Base-by-base conservation (phyloP, 2,329 filamentous ascomycete genomes). In the Rachicladosporium sp. region DNA sequence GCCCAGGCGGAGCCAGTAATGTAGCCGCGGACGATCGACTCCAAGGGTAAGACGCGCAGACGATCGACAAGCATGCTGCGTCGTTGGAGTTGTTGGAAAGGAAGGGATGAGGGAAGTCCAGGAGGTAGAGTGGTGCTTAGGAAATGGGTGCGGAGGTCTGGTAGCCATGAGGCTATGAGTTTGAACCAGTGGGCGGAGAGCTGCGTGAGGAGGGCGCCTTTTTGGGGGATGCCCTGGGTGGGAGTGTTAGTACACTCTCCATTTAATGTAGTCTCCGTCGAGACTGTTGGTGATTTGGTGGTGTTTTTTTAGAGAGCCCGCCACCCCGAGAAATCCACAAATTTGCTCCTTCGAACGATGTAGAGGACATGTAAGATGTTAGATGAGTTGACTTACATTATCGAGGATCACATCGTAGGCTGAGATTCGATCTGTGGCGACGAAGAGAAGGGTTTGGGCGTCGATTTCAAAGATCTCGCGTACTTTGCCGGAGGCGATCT, bases 351-450 rank as follows among this genome's bases (percentile, higher is more conserved):
- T 13, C 2, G n/a, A 29, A 31, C 27, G 35, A 37, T 37, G n/a
- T 9, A 37, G 10, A 11, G 37, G 31, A 13, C 21, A 30, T 11
- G 10, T 3, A 2, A 11, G n/a, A 27, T 8, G 7, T 30, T 10
- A 8, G 23, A 4, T 40, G 30, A 10, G 36, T 35, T 31, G 23
- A 47, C 62, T 55, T 59, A 79, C 78, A 64, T 91, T 95, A 53
- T 74, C 67, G 71, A 93, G 78, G 51, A 93, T 77, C 51, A 93
- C 86, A 71, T 96, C 89, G 69, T 89, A 96, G 41, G 91, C 91
- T 15, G 86, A 94, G 60, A 95, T 91, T 50, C 91, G 81, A 66
- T 95, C 88, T 10, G 84, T 82, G 15, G 84, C 81, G 40, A 88
- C 78, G 57, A 94, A 89, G 41, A 93, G 78, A 4, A 93, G 74